Evolutionary conservation across 129 eudicot species (phyloP), one percentile per base, ranked within the genome.

Genomic region (Ambrosia trifida): DNA sequence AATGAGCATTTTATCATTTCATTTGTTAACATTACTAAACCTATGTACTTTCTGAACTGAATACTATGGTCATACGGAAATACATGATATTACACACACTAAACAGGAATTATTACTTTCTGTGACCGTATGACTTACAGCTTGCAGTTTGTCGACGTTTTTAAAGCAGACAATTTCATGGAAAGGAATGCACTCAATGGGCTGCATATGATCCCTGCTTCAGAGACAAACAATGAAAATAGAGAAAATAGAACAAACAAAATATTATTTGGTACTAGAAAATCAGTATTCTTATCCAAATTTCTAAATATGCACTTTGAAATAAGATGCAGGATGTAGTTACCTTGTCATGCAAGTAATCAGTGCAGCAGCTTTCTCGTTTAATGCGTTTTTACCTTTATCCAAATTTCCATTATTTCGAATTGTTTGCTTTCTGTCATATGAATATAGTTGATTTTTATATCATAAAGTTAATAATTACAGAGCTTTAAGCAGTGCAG

Each of bases 131-230:
- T 46, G 62, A 81, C 96, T 70, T 83, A 92, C 98, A 64, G 90
- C 76, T 53, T 87, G 90, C 65, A 93, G 84, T 74, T 87, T 89
- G 79, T 89, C 88, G 64, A 87, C 90, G 68, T 87, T 73, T 79
- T 85, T 80, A 65, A 85, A 93, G 87, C 89, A 87, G 70, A 85
- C 58, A 45, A 82, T 78, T 73, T 89, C 98, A 71, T 89, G 85
- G 50, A 79, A 85, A 57, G 90, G 81, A 57, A 83, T 44, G 71
- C 80, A 78, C 75, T 87, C 96, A 70, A 85, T 80, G 54, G 98
- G 96, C 87, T 73, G 91, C 85, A 93, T 69, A 74, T 79, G 77
- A 4, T 87, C 82, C 80, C 96, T 92, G 98, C 28, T 57, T 57
- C 82, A 80, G 40, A 50, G 20, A 70, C 14, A 20, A 44, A 36